Base-by-base conservation (phyloP, 331 rosid species). In the Prunus yedoensis region DNA sequence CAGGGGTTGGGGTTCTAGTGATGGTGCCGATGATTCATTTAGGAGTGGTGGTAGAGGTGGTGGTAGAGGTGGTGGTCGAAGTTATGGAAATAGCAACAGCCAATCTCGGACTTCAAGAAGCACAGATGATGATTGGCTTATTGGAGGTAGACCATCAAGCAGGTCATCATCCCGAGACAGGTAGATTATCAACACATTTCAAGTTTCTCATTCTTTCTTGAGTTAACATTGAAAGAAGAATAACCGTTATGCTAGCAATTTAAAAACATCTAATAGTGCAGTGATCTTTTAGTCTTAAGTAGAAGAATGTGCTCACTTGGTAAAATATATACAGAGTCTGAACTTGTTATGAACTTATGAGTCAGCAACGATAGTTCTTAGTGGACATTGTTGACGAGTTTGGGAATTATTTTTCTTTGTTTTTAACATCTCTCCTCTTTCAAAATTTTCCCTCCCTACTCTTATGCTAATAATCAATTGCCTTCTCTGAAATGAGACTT, bases 61-160 rank as follows among this genome's bases (percentile, higher is more conserved):
- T 27, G 71, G 71, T 46, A 49, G 56, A 11, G 51, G 84, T 79
- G 88, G 90, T 67, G 82, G 89, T 76, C 82, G 91, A 74, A 85
- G 81, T 82, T 77, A 8, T 79, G 90, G 75, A 80, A 0, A 72
- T 68, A 89, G 77, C 80, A 88, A 74, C 77, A 90, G 90, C 87
- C 81, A 91, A 88, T 83, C 94, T 28, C 87, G 85, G 45, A 58
- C 27, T 63, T 74, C 88, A 61, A 90, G 75, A 85, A 86, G 91
- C 81, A 61, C 80, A 11, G 90, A 81, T 21, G 97, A 88, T 75
- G 97, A 92, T 84, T 92, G 94, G 99, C 88, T 88, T 18, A 89
- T 92, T 77, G 99, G 99, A 80, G 97, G 94, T 45, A 80, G 91
- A 78, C 72, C 80, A 68, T 68, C 99, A 67, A 88, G 80, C 93